Evolutionary conservation across 192 early-diverging fungal species (phyloP), one percentile per base, ranked within the genome.

Genomic region (Coemansia sp.): DNA sequence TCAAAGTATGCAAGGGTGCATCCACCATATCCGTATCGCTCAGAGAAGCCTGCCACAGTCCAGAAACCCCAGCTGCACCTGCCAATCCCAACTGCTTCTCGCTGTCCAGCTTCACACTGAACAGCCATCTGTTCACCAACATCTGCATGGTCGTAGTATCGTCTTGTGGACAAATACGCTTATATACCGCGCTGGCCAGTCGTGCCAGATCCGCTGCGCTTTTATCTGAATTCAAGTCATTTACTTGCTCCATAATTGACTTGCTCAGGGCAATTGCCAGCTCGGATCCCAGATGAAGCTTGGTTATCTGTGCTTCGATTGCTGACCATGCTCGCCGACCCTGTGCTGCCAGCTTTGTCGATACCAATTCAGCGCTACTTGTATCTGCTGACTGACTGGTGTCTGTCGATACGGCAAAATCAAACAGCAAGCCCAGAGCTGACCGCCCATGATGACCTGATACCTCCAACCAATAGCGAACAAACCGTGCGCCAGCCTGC

Each of bases 361-460:
- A n/a, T 26, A 48, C n/a, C 30, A 51, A 4, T 0, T 41, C 18
- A 6, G 39, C 55, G 35, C 12, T 23, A 14, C 28, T 37, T 2
- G 4, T 33, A 10, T 18, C 53, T 2, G 39, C 20, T 3, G 23
- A 1, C 23, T 26, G 23, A 4, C 23, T 26, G 23, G 23, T 3
- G 4, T 26, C 23, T 5, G 51, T 2, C 10, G 64, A 39, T 3
- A 53, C 63, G 10, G 66, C 67, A 31, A 59, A 50, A 38, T 59
- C 73, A 46, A 77, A 67, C 43, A 77, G 23, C 36, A 63, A 53
- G 2, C 59, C 68, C 36, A 77, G 51, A 5, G 64, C 71, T 3
- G 71, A 60, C 26, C 36, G 31, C 5, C 59, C 65, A 15, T 50
- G 46, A 18, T 35, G 53, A 33, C 63, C 55, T 10, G 56, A 52